Evolutionary conservation across 352 stramenopile species (phyloP).

Genomic region (Phytopythium delawarense): DNA sequence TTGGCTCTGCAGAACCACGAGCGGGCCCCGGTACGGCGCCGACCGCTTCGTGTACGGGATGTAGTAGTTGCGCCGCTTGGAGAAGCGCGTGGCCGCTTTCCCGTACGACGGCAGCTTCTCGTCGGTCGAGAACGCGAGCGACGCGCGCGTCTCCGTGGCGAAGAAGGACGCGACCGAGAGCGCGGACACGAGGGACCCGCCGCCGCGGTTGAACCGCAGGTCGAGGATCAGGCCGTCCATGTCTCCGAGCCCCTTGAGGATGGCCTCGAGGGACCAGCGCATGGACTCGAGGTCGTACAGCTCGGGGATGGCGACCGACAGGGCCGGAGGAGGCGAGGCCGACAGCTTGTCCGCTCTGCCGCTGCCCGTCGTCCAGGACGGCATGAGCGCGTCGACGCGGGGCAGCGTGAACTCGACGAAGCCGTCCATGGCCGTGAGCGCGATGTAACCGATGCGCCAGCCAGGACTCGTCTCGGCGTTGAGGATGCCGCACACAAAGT

Average conservation of each 20-base stretch:
- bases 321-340: background rate
- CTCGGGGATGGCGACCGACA: constrained; percentile 51
- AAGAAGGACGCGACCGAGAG: constrained; percentile 78
- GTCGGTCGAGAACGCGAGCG: constrained; percentile 65
- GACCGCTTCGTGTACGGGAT: constrained; percentile 51
- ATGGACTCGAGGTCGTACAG: constrained; percentile 86
- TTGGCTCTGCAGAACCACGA: constrained; percentile 72
- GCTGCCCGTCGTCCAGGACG: constrained; percentile 31
- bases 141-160: constrained; percentile 29
- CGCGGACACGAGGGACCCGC: constrained; percentile 55
- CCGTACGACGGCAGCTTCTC: constrained; percentile 43
- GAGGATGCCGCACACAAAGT: constrained; percentile 65
- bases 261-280: constrained; percentile 82
- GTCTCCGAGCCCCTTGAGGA: constrained; percentile 55
- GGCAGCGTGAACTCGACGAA: constrained; percentile 81
- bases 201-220: constrained; percentile 69
- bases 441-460: constrained; percentile 78
- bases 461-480: constrained; percentile 70
- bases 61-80: constrained; percentile 54
- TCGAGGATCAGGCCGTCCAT: constrained; percentile 75
- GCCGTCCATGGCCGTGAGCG: constrained; percentile 62
- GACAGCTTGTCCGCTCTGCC: background rate
- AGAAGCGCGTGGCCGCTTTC: constrained; percentile 28
- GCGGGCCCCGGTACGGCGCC: constrained; percentile 55
- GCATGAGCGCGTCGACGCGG: constrained; percentile 48